These are phyloP conservation scores for Metroxylon sagu DNA, from an alignment of 176 grass and related monocot species.

Conservation along the genomic window DNA sequence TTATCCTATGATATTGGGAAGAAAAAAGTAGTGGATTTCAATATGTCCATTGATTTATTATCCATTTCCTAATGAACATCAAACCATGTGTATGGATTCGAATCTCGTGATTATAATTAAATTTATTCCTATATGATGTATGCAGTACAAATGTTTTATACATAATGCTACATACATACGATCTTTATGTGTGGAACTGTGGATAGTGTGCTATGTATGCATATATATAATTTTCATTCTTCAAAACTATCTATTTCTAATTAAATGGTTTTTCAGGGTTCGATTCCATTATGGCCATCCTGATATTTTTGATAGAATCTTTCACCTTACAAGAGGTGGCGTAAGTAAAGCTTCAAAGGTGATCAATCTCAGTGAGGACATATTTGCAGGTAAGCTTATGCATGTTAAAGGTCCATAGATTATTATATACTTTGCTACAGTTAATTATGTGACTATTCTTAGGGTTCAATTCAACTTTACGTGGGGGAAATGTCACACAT, in stretches of 20 bases:
- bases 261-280: constrained; percentile 38
- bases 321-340: constrained; percentile 92
- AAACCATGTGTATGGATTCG: too few species aligned
- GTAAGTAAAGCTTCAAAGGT: constrained; percentile 95
- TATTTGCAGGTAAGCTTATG: constrained; percentile 65
- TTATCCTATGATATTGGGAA: too few species aligned
- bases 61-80: too few species aligned
- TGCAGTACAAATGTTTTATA: too few species aligned
- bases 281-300: constrained; percentile 98
- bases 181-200: too few species aligned
- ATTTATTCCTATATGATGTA: too few species aligned
- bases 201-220: too few species aligned
- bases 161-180: too few species aligned
- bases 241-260: background rate
- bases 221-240: too few species aligned
- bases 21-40: too few species aligned
- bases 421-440: constrained; percentile 1
- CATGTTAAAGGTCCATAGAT: constrained; percentile 8
- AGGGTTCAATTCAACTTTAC: constrained; percentile 96
- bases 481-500: constrained; percentile 82
- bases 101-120: too few species aligned
- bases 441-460: constrained; percentile 25
- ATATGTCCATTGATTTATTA: too few species aligned
- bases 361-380: constrained; percentile 99
- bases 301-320: constrained; percentile 98